These are phyloP conservation scores for Herpetospermum pedunculosum DNA, from an alignment of 306 rosid genomes.

Conservation along the genomic window DNA sequence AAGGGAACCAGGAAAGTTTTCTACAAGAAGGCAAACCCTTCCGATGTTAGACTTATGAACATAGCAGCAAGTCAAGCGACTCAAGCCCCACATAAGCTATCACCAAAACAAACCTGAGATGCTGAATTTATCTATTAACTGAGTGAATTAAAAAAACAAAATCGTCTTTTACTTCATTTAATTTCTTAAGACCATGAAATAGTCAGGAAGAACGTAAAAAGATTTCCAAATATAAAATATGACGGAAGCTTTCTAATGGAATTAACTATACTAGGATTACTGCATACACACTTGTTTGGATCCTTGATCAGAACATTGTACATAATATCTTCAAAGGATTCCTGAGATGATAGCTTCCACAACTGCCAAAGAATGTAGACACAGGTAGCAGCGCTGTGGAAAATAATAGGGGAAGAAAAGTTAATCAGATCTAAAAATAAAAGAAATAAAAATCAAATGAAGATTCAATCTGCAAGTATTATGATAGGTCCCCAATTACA, in stretches of 20 bases:
- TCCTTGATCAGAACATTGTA: constrained; percentile 45
- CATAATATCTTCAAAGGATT: constrained; percentile 54
- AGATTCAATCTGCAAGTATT: neutral
- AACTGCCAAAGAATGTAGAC: constrained; percentile 53
- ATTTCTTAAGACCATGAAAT: neutral
- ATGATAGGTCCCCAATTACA: too few relatives aligned
- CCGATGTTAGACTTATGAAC: neutral
- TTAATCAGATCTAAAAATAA: neutral
- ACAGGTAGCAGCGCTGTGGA: constrained; percentile 49
- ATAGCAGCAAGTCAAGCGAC: neutral
- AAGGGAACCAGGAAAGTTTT: neutral
- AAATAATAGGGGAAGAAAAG: constrained; percentile 1
- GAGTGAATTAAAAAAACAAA: neutral
- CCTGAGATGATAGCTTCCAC: constrained; percentile 57
- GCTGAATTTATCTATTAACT: neutral
- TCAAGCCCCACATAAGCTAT: neutral
- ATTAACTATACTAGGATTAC: neutral
- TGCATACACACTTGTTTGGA: constrained; percentile 41
- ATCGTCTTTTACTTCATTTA: neutral
- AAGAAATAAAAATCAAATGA: neutral
- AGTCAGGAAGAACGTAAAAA: neutral
- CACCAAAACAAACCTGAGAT: neutral
- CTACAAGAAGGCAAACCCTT: neutral
- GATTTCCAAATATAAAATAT: neutral
- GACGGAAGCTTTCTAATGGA: neutral